Evolutionary conservation across 129 eudicot genomes (phyloP), one percentile per base, ranked within the genome.

Genomic region (Flaveria linearis): DNA sequence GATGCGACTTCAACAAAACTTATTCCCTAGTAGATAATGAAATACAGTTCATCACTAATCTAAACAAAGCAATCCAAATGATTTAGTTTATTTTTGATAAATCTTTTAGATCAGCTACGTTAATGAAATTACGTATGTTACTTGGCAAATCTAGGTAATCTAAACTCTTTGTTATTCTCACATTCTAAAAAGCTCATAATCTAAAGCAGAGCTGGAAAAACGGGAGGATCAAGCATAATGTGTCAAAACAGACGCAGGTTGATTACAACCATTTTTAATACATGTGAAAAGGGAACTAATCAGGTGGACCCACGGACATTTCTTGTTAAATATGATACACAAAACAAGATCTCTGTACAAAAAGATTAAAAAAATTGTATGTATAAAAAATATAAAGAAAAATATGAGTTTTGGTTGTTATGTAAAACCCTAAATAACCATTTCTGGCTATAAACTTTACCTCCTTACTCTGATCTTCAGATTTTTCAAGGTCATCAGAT

Each of bases 21-120:
- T 67, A 33, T 49, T 64, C 41, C 85, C 89, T 86, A 69, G 41
- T 53, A 69, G 79, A 46, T 49, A 18, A 70, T 47, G 62, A 20
- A 56, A 18, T 56, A 56, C 28, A 4, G 20, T 18, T 56, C 22
- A n/a, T n/a, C 60, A 52, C 20, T 18, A 18, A 56, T 18, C 28
- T 56, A 56, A 8, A 8, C 9, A 56, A 56, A 17, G 20, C 28
- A 56, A 20, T 18, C 14, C 62, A 56, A 18, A 4, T 56, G 0
- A 8, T 56, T 18, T 56, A 4, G 10, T 56, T 56, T 52, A n/a
- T 16, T 5, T 52, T 52, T 52, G 25, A 36, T 52, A 52, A 52
- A 52, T 50, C 60, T n/a, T 52, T 52, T 52, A 2, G 9, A 52
- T 5, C 60, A 52, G 17, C 60, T 52, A 52, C 22, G 22, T n/a